Base-by-base conservation (phyloP, 1,284 basidiomycete genomes). In the Ceratobasidium sp. region DNA sequence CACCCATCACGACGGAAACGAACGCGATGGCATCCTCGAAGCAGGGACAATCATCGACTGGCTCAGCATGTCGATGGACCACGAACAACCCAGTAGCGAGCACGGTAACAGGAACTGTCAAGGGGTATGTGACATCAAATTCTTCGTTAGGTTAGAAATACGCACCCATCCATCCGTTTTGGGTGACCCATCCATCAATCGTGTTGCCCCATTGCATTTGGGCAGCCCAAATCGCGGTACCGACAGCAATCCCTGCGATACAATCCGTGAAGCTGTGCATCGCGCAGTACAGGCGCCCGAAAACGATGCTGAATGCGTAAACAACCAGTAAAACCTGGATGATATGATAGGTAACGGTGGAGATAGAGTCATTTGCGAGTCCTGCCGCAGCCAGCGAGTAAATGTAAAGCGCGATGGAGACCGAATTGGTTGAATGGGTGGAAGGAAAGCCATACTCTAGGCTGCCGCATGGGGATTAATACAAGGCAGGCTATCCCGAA, bases 1-100 rank as follows among this genome's bases (percentile, higher is more conserved):
- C 84, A 22, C 97, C 97, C 68, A 93, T 85, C 16, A 94, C 86
- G 54, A 96, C 95, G 13, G 93, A 91, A 27, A 94, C 84, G 78
- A 97, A 93, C 0, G 97, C 96, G 72, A 98, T 97, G 4, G 96
- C 94, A 79, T 99, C 97, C 81, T 98, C 97, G 81, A 98, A 99
- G 83, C 97, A 98, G 0, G 97, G 98, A 79, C 97, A 98, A 80
- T 98, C 95, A 76, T 98, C 96, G 0, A 98, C 90, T 0, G 94
- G 94, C 79, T 96, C 92, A 0, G 96, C 96, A 81, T 98, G 96
- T 77, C 92, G 87, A 80, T 95, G 92, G 5, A 98, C 92, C 54
- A 94, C 83, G 1, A 94, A 83, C 9, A 96, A 84, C 68, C 89
- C 87, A 34, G 92, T 78, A 0, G 91, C 88, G 14, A 94, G 84